Evolutionary conservation across 2,329 filamentous ascomycete species (phyloP).

Genomic region (Pseudogymnoascus pannorum): DNA sequence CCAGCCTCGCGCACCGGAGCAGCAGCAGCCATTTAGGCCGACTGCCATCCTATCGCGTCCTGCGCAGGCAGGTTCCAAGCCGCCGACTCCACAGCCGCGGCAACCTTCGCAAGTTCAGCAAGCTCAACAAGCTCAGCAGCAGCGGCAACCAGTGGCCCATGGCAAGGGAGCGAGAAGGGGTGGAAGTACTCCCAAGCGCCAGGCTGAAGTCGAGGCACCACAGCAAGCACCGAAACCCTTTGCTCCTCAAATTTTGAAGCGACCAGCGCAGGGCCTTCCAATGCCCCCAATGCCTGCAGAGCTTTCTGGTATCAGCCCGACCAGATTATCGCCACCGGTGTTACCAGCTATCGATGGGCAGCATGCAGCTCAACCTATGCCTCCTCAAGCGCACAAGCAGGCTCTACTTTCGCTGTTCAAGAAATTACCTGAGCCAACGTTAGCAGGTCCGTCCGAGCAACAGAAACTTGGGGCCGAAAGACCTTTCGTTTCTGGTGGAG

Average conservation of each 20-base stretch:
- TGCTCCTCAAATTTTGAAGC: conserved; percentile 46
- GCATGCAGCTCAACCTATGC: conserved; percentile 24
- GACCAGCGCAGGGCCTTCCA: conserved; percentile 35
- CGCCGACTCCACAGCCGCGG: background rate
- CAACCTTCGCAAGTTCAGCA: background rate
- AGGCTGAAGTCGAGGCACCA: conserved; percentile 17
- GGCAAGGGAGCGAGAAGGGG: background rate
- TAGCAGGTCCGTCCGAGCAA: background rate
- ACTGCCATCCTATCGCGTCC: background rate
- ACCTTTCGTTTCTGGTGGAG: background rate
- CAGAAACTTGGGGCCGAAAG: background rate
- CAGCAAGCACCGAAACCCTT: conserved; percentile 39
- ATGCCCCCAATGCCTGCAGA: conserved; percentile 17
- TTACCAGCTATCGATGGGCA: background rate
- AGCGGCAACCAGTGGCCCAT: conserved; percentile 4
- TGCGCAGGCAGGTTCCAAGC: conserved; percentile 5
- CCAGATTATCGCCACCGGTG: conserved; percentile 23
- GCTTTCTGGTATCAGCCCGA: conserved; percentile 21
- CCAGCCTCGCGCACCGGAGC: conserved; percentile 12
- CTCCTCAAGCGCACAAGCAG: conserved; percentile 39
- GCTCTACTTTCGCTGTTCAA: conserved; percentile 30
- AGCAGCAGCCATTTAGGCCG: conserved; percentile 4
- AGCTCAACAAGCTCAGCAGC: background rate
- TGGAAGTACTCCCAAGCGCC: background rate
- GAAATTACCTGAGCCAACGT: conserved; percentile 16